phyloP scores from a whole-genome alignment of 1,284 basidiomycete genomes.

The Cutaneotrichosporon cutaneum region DNA sequence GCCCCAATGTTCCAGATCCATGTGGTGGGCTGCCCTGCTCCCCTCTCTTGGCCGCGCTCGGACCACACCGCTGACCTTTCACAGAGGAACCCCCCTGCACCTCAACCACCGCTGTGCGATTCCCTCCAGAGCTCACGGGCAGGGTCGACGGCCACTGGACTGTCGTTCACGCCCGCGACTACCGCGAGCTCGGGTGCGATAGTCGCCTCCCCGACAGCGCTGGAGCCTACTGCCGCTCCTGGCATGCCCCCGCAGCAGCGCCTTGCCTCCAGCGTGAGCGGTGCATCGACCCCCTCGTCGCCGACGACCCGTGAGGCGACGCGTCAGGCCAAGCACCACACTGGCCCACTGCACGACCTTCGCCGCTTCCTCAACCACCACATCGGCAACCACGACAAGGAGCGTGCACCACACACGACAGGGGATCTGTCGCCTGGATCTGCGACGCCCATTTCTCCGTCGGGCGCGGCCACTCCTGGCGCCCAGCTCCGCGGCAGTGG shows the following conservation, averaged over 20 bases:
- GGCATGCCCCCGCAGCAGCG: conserved; percentile 5
- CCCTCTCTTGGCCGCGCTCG: conserved; percentile 5
- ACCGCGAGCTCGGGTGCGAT: background rate
- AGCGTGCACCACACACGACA: background rate
- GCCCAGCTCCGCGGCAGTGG: conserved; percentile 44
- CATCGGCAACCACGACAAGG: conserved; percentile 57
- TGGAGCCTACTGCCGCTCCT: background rate
- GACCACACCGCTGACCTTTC: conserved; percentile 3
- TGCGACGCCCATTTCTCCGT: conserved; percentile 32
- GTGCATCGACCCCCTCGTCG: conserved; percentile 35
- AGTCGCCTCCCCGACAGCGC: background rate
- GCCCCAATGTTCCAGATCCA: conserved; percentile 4
- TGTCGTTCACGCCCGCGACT: conserved; percentile 42
- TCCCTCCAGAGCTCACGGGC: background rate
- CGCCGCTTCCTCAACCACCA: conserved; percentile 89
- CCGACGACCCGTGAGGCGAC: conserved; percentile 50
- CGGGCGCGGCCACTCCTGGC: conserved; percentile 45
- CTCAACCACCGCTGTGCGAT: background rate
- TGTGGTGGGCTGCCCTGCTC: conserved; percentile 5
- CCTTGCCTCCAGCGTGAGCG: conserved; percentile 27
- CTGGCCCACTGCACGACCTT: conserved; percentile 77
- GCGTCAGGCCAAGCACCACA: conserved; percentile 51
- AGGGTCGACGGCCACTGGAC: conserved; percentile 24
- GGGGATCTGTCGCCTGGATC: conserved; percentile 7
- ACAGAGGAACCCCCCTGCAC: conserved; percentile 1